phyloP scores from a whole-genome alignment of 768 basidiomycete genomes.

The Kwoniella sp. region DNA sequence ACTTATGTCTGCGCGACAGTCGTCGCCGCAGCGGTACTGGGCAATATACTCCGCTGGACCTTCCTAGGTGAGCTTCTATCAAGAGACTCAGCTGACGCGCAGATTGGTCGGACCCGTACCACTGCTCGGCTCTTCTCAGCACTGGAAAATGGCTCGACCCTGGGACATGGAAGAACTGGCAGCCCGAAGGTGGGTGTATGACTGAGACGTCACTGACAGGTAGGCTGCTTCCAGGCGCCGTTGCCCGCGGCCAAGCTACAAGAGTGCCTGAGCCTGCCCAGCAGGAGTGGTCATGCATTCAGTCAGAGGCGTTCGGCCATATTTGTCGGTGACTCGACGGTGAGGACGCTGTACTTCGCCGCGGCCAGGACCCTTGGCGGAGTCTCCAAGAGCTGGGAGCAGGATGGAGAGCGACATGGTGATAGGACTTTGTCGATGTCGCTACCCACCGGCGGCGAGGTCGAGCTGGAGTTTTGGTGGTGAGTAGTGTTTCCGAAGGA shows the following conservation, averaged over 20 bases:
- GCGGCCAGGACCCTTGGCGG: slow-evolving; percentile 61
- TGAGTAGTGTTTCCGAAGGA: slow-evolving; percentile 22
- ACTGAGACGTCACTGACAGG: background rate
- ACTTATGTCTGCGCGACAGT: slow-evolving; percentile 48
- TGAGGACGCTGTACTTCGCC: slow-evolving; percentile 73
- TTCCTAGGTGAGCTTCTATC: slow-evolving; percentile 38
- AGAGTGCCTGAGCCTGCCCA: slow-evolving; percentile 12
- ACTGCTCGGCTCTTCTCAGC: slow-evolving; percentile 67
- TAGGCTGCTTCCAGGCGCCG: slow-evolving; percentile 13
- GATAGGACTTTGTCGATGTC: slow-evolving; percentile 51
- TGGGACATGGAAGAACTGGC: slow-evolving; percentile 65
- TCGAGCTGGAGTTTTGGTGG: slow-evolving; percentile 47
- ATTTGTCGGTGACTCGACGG: slow-evolving; percentile 82
- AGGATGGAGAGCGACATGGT: slow-evolving; percentile 63
- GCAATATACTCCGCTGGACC: slow-evolving; percentile 46
- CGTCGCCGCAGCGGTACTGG: slow-evolving; percentile 42
- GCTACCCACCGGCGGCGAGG: slow-evolving; percentile 10
- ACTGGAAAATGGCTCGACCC: slow-evolving; percentile 74
- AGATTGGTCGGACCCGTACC: slow-evolving; percentile 71
- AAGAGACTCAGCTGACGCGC: background rate
- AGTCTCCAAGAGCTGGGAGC: slow-evolving; percentile 55
- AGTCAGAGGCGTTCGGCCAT: slow-evolving; percentile 58
- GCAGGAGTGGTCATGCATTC: background rate
- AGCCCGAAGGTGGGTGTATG: slow-evolving; percentile 65
- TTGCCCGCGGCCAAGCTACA: slow-evolving; percentile 11